Percentiles rank a stretch among this genome's conserved stretches.
phyloP scores from a whole-genome alignment of 2,329 filamentous ascomycete genomes.

The Scopulariopsis brevicaulis region DNA sequence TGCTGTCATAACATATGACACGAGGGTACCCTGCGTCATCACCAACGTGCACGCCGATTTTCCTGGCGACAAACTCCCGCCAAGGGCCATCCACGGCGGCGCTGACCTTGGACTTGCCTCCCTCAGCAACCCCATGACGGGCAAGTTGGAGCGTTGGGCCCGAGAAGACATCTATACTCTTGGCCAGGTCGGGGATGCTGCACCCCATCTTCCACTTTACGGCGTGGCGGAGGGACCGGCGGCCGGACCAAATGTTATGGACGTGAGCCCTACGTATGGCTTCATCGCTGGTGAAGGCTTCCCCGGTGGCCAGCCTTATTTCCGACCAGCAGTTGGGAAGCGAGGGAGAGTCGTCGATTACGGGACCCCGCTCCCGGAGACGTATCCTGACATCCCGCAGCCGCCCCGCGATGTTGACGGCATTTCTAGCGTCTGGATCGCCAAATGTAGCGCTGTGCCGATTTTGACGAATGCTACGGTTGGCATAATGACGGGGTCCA shows the following conservation, averaged over 20 bases:
- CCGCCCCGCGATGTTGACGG: constrained; percentile 60
- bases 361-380: constrained; percentile 47
- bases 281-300: constrained; percentile 78
- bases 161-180: constrained; percentile 64
- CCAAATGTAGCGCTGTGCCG: constrained; percentile 65
- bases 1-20: constrained; percentile 76
- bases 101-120: constrained; percentile 69
- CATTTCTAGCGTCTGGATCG: constrained; percentile 77
- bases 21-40: constrained; percentile 67
- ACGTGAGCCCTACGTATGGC: constrained; percentile 77
- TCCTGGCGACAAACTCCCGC: constrained; percentile 57
- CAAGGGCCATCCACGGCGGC: constrained; percentile 73
- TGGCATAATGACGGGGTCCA: constrained; percentile 75
- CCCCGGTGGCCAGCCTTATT: constrained; percentile 72
- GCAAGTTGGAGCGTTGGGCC: constrained; percentile 74
- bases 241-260: constrained; percentile 76
- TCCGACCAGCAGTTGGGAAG: constrained; percentile 61
- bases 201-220: constrained; percentile 62
- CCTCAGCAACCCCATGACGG: constrained; percentile 66
- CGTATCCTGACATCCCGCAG: constrained; percentile 63
- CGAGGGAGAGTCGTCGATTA: constrained; percentile 63
- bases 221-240: constrained; percentile 71
- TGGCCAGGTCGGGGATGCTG: constrained; percentile 66
- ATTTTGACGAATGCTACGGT: constrained; percentile 64
- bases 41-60: constrained; percentile 75